A percentile compares a stretch with the other conserved stretches of the same genome.
These are phyloP conservation scores for Thymus mandschuricus DNA, from an alignment of 257 asterid genomes.

Conservation along the genomic window DNA sequence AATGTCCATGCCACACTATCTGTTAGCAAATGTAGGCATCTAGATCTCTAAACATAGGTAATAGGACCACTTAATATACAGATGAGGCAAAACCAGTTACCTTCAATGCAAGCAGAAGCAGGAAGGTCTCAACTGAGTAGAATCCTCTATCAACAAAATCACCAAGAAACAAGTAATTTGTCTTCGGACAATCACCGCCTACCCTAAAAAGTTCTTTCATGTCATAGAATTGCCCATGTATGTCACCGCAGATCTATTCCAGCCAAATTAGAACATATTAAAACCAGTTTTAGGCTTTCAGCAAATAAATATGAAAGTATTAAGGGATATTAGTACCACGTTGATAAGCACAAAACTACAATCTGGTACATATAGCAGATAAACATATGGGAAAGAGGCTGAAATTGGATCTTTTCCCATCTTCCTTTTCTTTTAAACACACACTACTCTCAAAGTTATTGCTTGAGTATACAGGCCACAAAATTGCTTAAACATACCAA, in stretches of 20 bases:
- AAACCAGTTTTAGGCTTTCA: slow-evolving; percentile 14
- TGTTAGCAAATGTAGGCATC: slow-evolving; percentile 30
- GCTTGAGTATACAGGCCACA: neutral
- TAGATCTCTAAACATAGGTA: neutral
- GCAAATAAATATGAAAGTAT: neutral
- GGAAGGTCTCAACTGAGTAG: slow-evolving; percentile 95
- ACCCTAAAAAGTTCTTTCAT: slow-evolving; percentile 95
- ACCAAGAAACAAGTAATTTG: slow-evolving; percentile 94
- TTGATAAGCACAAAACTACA: neutral
- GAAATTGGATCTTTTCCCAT: neutral
- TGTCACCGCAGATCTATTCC: slow-evolving; percentile 92
- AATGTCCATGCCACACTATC: slow-evolving; percentile 19
- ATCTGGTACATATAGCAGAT: neutral
- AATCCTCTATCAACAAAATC: slow-evolving; percentile 97
- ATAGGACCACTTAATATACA: neutral
- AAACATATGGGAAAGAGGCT: neutral
- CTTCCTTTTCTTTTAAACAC: neutral
- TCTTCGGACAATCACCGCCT: slow-evolving; percentile 93
- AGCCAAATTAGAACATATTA: slow-evolving; percentile 24
- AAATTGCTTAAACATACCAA: slow-evolving; percentile 4
- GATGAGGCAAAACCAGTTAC: slow-evolving; percentile 39
- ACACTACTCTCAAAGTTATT: neutral
- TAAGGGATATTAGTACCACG: neutral
- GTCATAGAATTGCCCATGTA: slow-evolving; percentile 97
- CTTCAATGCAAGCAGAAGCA: slow-evolving; percentile 92